A percentile compares a stretch with the other conserved stretches of the same genome.
These are phyloP conservation scores for Ceratopteris richardii DNA, from an alignment of 75 land plant genomes.

Conservation along the genomic window DNA sequence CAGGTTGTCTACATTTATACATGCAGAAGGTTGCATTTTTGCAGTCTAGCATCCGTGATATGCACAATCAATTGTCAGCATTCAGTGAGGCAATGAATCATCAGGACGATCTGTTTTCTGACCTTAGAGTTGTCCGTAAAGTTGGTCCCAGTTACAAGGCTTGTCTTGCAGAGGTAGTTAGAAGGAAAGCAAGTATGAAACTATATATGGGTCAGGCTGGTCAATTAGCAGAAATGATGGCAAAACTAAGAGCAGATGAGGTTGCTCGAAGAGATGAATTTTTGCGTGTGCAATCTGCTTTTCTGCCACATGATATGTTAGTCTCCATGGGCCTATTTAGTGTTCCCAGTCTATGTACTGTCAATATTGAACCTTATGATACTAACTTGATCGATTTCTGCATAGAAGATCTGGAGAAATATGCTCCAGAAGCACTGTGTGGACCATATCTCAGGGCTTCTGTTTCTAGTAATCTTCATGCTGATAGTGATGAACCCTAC, in stretches of 20 bases:
- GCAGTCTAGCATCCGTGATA: slow-evolving; percentile 60
- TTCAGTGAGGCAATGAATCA: slow-evolving; percentile 81
- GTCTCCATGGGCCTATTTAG: slow-evolving; percentile 81
- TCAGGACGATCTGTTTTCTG: slow-evolving; percentile 59
- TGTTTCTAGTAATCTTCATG: slow-evolving; percentile 6
- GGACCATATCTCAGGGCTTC: slow-evolving; percentile 38
- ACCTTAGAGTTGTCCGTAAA: slow-evolving; percentile 58
- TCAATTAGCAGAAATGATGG: slow-evolving; percentile 90
- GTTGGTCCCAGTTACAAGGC: slow-evolving; percentile 78
- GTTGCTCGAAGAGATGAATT: slow-evolving; percentile 72
- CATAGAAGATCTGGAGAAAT: slow-evolving; percentile 61
- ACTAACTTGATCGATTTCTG: slow-evolving; percentile 67
- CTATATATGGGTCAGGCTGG: slow-evolving; percentile 97
- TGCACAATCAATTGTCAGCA: slow-evolving; percentile 60
- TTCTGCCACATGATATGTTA: slow-evolving; percentile 63
- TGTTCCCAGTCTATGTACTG: slow-evolving; percentile 79
- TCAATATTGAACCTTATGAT: slow-evolving; percentile 80
- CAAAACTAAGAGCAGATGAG: slow-evolving; percentile 75
- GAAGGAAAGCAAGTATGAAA: slow-evolving; percentile 84
- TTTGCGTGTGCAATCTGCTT: slow-evolving; percentile 37
- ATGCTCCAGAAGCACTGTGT: slow-evolving; percentile 68
- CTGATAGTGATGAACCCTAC: slow-evolving; percentile 28
- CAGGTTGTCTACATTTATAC: slow-evolving; percentile 52
- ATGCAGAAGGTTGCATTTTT: slow-evolving; percentile 79
- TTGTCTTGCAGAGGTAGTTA: slow-evolving; percentile 90